A percentile compares a stretch with the other conserved stretches of the same genome.
phyloP scores from a whole-genome alignment of 208 protist species.

The Trichomonas vaginalis region DNA sequence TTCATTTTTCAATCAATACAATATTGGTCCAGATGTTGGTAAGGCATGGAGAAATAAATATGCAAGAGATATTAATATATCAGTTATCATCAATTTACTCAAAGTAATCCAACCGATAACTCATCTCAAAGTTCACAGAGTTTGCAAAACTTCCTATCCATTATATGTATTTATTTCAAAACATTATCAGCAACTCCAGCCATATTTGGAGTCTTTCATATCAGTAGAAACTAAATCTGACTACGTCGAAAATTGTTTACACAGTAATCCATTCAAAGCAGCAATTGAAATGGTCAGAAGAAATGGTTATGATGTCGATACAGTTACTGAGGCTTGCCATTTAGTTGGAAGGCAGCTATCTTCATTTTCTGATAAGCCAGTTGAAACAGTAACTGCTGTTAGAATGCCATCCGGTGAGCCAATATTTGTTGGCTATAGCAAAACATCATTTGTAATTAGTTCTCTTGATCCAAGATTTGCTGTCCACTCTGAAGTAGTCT shows the following conservation, averaged over 20 bases:
- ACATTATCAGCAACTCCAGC: not conserved
- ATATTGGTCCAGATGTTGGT: not conserved
- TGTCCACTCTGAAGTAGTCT: not conserved
- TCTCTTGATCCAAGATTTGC: not conserved
- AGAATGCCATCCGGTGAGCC: not conserved
- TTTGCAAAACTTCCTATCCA: not conserved
- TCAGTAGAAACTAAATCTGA: not conserved
- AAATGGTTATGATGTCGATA: not conserved
- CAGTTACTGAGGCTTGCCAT: not conserved
- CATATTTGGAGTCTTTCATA: not conserved
- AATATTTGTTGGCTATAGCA: not conserved
- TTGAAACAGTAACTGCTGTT: not conserved
- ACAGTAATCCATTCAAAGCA: not conserved
- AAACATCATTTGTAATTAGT: not conserved
- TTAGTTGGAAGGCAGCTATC: not conserved
- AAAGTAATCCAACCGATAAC: not conserved
- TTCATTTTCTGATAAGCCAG: not conserved
- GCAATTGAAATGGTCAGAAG: not conserved
- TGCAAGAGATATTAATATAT: not conserved
- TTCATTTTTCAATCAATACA: not conserved
- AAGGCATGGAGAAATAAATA: not conserved
- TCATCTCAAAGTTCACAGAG: not conserved
- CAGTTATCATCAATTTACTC: not conserved
- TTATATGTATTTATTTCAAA: not conserved
- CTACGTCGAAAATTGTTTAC: not conserved